Conservation (phyloP, 2,329 filamentous ascomycete genomes). For the Boeremia lycopersici region DNA sequence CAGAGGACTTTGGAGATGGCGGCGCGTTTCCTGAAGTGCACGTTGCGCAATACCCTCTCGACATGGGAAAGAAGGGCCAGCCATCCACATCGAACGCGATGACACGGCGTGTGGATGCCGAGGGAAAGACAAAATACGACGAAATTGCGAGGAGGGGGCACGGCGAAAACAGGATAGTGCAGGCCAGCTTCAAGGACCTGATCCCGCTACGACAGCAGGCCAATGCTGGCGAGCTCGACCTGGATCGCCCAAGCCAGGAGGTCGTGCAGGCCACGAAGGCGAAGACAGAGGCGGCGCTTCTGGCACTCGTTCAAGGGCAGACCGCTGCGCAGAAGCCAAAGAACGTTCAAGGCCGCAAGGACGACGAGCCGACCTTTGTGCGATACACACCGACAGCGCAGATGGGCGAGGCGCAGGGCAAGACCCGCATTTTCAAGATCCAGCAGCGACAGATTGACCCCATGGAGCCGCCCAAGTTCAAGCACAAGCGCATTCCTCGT, state of each 20-base stretch:
- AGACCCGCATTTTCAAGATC: conserved; percentile 98
- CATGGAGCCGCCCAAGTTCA: conserved; percentile 97
- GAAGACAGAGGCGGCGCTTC: conserved; percentile 84
- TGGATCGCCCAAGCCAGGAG: conserved; percentile 83
- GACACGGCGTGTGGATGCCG: conserved; percentile 86
- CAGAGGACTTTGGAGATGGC: conserved; percentile 94
- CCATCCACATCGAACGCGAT: conserved; percentile 76
- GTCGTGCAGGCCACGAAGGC: conserved; percentile 84
- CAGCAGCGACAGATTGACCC: conserved; percentile 92
- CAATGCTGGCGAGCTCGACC: conserved; percentile 86
- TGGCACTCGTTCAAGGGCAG: conserved; percentile 80
- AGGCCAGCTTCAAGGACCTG: conserved; percentile 94
- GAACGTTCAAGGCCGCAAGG: conserved; percentile 80
- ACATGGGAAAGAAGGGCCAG: conserved; percentile 82
- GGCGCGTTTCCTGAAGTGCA: conserved; percentile 94
- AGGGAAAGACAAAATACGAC: conserved; percentile 96
- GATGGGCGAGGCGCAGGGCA: conserved; percentile 85
- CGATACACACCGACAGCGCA: conserved; percentile 95
- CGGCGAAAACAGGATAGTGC: conserved; percentile 80
- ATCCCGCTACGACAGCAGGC: conserved; percentile 93
- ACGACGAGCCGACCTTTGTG: conserved; percentile 89
- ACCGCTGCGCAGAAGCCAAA: conserved; percentile 94
- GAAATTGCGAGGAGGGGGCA: conserved; percentile 92
- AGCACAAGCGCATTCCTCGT: conserved; percentile 96
- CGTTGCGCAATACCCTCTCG: conserved; percentile 91